Evolutionary conservation across 208 protist genomes (phyloP).

Genomic region (Trypanosoma platydactyli): DNA sequence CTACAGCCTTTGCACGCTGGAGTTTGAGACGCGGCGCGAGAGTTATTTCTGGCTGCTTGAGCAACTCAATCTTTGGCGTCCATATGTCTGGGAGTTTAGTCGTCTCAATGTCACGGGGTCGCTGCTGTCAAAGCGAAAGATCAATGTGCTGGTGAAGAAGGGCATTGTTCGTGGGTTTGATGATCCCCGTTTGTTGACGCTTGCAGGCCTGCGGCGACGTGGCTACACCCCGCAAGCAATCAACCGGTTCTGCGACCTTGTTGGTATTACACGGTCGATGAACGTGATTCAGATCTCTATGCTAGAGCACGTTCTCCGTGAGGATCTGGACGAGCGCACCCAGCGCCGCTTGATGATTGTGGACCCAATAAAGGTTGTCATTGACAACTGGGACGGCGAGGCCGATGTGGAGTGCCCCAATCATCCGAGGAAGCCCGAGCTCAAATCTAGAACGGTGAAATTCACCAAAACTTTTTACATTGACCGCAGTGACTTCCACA

Average conservation of each 20-base stretch:
- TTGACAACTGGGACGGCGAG: slow-evolving; percentile 92
- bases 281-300: slow-evolving; percentile 93
- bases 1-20: slow-evolving; percentile 99
- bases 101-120: slow-evolving; percentile 97
- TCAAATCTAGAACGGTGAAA: slow-evolving; percentile 78
- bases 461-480: slow-evolving; percentile 96
- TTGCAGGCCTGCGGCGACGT: slow-evolving; percentile 96
- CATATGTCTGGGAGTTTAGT: slow-evolving; percentile 98
- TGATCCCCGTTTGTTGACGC: slow-evolving; percentile 97
- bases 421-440: slow-evolving; percentile 90
- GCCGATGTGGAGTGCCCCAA: slow-evolving; percentile 92
- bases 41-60: slow-evolving; percentile 97
- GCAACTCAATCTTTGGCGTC: slow-evolving; percentile 88
- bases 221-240: slow-evolving; percentile 97
- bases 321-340: slow-evolving; percentile 94
- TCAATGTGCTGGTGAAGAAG: slow-evolving; percentile 95
- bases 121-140: slow-evolving; percentile 98
- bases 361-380: slow-evolving; percentile 95
- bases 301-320: slow-evolving; percentile 94
- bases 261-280: slow-evolving; percentile 93
- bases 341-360: slow-evolving; percentile 90
- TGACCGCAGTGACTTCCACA: slow-evolving; percentile 96
- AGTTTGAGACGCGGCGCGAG: slow-evolving; percentile 98
- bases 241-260: slow-evolving; percentile 96
- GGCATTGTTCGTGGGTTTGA: slow-evolving; percentile 96